Evolutionary conservation across 1,284 basidiomycete genomes (phyloP).

Genomic region (Tilletia caries): DNA sequence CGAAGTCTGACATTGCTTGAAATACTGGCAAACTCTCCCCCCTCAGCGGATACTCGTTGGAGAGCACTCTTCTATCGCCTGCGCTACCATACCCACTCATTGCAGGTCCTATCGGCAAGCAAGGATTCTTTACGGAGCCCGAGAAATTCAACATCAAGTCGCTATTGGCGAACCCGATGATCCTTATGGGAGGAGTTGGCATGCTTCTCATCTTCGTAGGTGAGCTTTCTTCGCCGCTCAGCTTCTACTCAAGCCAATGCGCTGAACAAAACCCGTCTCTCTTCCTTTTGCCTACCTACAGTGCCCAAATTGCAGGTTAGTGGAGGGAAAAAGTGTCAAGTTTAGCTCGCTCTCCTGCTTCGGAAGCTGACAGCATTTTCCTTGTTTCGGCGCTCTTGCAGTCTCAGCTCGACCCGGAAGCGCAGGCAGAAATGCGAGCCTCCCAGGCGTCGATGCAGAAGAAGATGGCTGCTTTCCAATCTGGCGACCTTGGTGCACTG

Average conservation of each 20-base stretch:
- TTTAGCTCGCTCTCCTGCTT: neutral
- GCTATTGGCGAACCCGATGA: constrained; percentile 18
- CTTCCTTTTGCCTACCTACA: neutral
- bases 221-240: neutral
- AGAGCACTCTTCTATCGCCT: constrained; percentile 1
- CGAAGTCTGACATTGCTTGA: neutral
- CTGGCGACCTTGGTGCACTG: constrained; percentile 31
- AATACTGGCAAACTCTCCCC: too few relatives aligned
- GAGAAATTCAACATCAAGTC: constrained; percentile 18
- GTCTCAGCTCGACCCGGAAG: constrained; percentile 32
- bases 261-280: neutral
- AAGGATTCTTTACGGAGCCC: constrained; percentile 17
- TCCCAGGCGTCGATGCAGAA: constrained; percentile 33
- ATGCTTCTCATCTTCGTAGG: constrained; percentile 17
- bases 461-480: constrained; percentile 32
- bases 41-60: constrained; percentile 1
- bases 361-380: neutral
- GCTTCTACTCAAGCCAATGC: too few relatives aligned
- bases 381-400: constrained; percentile 20
- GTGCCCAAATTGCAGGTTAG: neutral
- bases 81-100: constrained; percentile 13
- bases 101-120: constrained; percentile 11
- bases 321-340: neutral
- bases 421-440: constrained; percentile 31
- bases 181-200: constrained; percentile 17